Percentiles rank a stretch among this genome's conserved stretches.
Conservation (phyloP, 768 basidiomycete genomes). For the Psilocybe cubensis region DNA sequence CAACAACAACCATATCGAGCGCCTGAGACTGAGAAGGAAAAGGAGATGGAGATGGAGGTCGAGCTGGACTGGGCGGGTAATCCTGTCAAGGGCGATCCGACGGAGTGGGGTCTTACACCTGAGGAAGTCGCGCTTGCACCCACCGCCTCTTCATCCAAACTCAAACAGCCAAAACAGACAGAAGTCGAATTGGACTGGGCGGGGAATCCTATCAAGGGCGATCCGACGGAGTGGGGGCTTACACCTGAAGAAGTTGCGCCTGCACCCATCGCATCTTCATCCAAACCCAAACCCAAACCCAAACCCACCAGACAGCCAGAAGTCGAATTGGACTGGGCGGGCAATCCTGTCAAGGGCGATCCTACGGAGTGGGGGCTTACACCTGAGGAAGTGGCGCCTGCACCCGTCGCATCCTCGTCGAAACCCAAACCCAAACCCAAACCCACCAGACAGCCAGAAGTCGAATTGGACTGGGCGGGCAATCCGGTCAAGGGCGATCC, state of each 20-base stretch:
- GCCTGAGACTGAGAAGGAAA: not conserved
- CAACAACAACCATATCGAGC: no score
- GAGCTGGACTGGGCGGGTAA: not conserved
- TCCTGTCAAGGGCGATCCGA: not conserved
- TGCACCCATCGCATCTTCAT: no score
- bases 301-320: not conserved
- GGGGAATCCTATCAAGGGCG: not conserved
- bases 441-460: no score
- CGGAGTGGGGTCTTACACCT: not conserved
- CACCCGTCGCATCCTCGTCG: no score
- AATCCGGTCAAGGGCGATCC: not conserved
- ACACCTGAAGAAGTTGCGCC: not conserved
- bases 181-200: not conserved
- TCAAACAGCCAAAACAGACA: not conserved
- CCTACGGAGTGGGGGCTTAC: not conserved
- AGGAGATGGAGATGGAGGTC: not conserved
- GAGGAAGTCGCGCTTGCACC: no score
- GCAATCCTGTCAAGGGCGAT: not conserved
- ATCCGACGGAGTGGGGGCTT: not conserved
- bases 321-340: not conserved
- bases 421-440: no score
- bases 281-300: not conserved
- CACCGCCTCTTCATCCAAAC: no score
- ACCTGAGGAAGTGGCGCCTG: no score
- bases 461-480: not conserved